Conservation (phyloP, 345 rosid species). For the Hibiscus trionum region DNA sequence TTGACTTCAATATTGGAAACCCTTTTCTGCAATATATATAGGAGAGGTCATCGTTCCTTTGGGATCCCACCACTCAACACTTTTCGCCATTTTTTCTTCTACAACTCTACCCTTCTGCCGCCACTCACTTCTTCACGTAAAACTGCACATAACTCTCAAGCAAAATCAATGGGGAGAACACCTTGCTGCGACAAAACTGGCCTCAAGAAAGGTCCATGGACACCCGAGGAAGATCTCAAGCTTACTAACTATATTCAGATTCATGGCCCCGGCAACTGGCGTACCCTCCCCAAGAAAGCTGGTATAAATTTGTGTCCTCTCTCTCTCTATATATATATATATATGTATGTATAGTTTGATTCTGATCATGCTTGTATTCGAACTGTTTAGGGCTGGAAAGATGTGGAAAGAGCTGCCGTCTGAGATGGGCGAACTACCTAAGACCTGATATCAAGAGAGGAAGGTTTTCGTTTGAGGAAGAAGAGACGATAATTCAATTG, state of each 20-base stretch:
- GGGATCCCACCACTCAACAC: neutral
- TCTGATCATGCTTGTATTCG: neutral
- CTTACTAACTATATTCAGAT: slow-evolving; percentile 47
- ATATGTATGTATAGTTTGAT: no score
- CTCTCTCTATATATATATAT: no score
- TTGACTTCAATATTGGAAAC: slow-evolving; percentile 27
- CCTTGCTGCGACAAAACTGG: slow-evolving; percentile 82
- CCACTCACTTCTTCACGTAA: no score
- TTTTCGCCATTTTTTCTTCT: neutral
- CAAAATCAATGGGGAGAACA: slow-evolving; percentile 54
- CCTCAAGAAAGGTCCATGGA: slow-evolving; percentile 85
- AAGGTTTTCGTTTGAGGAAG: slow-evolving; percentile 88
- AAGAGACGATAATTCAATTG: slow-evolving; percentile 80
- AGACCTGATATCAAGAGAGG: slow-evolving; percentile 96
- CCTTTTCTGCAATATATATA: neutral
- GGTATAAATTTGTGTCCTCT: slow-evolving; percentile 27
- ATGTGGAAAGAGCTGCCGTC: slow-evolving; percentile 97
- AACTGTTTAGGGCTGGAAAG: slow-evolving; percentile 60
- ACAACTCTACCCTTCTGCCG: no score
- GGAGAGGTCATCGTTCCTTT: slow-evolving; percentile 11
- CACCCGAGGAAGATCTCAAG: slow-evolving; percentile 66
- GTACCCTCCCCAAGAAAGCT: slow-evolving; percentile 63
- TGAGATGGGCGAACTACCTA: slow-evolving; percentile 92
- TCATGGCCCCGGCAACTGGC: slow-evolving; percentile 75
- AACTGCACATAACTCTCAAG: neutral